Base-by-base conservation (phyloP, 179 eudicot genomes). In the Silene vulgaris region DNA sequence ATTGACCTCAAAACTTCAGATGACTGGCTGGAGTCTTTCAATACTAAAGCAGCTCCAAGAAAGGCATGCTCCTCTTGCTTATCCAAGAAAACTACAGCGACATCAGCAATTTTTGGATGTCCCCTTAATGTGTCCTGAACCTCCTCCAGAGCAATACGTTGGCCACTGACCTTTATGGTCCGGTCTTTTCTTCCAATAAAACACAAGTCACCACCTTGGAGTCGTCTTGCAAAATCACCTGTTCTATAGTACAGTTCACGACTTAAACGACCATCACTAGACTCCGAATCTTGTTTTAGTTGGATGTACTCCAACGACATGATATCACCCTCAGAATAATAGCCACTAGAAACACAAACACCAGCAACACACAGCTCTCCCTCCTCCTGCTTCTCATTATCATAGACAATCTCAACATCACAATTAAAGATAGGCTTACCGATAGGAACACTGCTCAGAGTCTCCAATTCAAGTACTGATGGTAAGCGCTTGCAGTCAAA, bases 111-210 rank as follows among this genome's bases (percentile, higher is more conserved):
- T 74, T 80, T 78, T 8, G 82, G 89, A 72, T 92, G 88, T 74
- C 78, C 85, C 82, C 92, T 86, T 59, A 95, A 74, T 12, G 84
- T 78, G 77, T 77, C 73, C 85, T 95, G 97, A 60, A 92, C 85
- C 81, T 95, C 99, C 79, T 92, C 99, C 68, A 92, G 80, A 32
- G 91, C 90, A 79, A 95, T 79, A n/a, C 97, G 96, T 67, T 95
- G 94, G 28, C 99, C 99, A 82, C 88, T 92, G 77, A 95, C 79
- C 80, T 95, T 95, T 60, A 92, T 73, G 17, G 72, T 84, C 60
- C 99, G 94, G 65, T 95, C 99, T 80, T 89, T 86, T 83, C 99
- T 90, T 76, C 99, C 99, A 65, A 85, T 71, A 78, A 88, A 92
- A 67, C 90, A 82, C 57, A 92, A 85, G 82, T 88, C 90, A 80